phyloP scores from a whole-genome alignment of 176 grass and related monocot genomes.

The Paspalum vaginatum region DNA sequence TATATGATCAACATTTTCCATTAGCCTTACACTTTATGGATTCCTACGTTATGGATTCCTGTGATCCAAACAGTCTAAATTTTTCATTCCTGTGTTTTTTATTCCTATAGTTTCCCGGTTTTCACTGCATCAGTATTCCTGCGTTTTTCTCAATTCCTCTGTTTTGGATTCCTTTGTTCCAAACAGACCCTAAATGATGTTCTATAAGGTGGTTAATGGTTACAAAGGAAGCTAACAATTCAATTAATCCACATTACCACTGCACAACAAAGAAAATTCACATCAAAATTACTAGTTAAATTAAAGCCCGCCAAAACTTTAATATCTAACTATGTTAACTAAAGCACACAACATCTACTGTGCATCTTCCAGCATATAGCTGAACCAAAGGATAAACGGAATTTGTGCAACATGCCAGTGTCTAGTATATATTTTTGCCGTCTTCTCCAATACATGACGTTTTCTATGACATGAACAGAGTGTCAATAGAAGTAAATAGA shows the following conservation, averaged over 20 bases:
- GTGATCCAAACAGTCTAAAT: too few relatives aligned
- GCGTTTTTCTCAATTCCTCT: too few relatives aligned
- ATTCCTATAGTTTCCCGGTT: too few relatives aligned
- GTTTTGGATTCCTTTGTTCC: too few relatives aligned
- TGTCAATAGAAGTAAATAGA: background rate
- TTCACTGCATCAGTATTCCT: too few relatives aligned
- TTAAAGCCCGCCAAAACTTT: background rate
- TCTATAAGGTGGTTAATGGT: background rate
- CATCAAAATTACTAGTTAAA: background rate
- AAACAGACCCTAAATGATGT: too few relatives aligned
- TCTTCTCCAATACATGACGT: background rate
- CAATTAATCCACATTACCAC: background rate
- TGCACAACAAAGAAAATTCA: background rate
- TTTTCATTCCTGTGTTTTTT: too few relatives aligned
- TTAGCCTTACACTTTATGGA: too few relatives aligned
- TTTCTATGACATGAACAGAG: background rate
- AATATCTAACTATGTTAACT: background rate
- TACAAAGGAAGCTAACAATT: background rate
- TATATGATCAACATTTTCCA: too few relatives aligned
- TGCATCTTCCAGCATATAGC: background rate
- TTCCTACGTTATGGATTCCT: too few relatives aligned
- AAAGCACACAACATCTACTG: background rate
- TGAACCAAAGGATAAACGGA: background rate
- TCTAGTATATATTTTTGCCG: background rate
- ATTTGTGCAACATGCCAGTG: background rate